phyloP scores from a whole-genome alignment of 805 yeast genomes.

The Cephaloascus fragrans region DNA sequence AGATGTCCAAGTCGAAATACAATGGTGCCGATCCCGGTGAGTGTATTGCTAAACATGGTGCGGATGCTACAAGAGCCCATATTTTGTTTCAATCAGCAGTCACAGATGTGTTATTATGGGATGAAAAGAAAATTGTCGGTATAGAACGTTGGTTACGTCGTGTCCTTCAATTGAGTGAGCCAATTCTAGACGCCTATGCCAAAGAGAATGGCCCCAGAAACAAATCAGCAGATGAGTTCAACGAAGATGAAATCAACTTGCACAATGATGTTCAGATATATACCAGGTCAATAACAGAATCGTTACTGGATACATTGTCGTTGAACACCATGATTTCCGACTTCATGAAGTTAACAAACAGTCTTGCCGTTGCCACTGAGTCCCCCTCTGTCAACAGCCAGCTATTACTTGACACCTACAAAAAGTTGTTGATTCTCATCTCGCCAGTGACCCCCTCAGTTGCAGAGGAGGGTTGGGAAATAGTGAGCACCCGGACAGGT shows the following conservation, averaged over 20 bases:
- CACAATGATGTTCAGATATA: constrained; percentile 48
- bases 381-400: constrained; percentile 21
- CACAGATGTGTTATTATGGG: constrained; percentile 78
- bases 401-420: constrained; percentile 37
- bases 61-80: constrained; percentile 93
- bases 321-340: constrained; percentile 85
- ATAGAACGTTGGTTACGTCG: constrained; percentile 77
- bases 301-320: constrained; percentile 50
- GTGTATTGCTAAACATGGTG: constrained; percentile 71
- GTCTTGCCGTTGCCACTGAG: constrained; percentile 28
- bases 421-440: constrained; percentile 49
- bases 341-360: constrained; percentile 73
- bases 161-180: constrained; percentile 26
- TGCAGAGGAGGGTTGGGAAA: constrained; percentile 77
- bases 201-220: constrained; percentile 1
- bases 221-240: constrained; percentile 8
- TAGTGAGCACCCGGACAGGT: constrained; percentile 17
- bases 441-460: constrained; percentile 78
- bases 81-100: constrained; percentile 89
- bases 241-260: constrained; percentile 38
- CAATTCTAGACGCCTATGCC: constrained; percentile 6
- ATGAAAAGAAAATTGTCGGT: constrained; percentile 78
- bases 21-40: constrained; percentile 88
- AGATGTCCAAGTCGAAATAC: constrained; percentile 93
- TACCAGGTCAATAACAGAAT: constrained; percentile 40